A percentile compares a stretch with the other conserved stretches of the same genome.
Conservation (phyloP, 768 basidiomycete genomes). For the Trametes sanguinea region DNA sequence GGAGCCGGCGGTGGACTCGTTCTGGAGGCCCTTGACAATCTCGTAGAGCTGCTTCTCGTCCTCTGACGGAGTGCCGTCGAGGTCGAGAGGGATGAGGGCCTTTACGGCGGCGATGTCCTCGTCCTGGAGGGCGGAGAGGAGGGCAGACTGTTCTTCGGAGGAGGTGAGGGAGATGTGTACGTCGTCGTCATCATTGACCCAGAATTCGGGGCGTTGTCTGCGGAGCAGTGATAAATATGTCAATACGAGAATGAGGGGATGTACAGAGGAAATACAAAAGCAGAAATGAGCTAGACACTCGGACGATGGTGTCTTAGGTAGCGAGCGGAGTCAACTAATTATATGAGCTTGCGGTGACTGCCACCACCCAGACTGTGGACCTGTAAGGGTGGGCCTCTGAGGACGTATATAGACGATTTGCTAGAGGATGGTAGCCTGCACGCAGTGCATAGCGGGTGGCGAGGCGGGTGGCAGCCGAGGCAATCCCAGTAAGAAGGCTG, state of each 20-base stretch:
- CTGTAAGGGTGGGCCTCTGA: no score
- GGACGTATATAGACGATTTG: no score
- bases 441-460: no score
- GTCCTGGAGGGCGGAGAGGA: conserved; percentile 30
- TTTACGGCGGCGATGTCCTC: conserved; percentile 32
- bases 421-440: no score
- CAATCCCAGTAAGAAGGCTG: no score
- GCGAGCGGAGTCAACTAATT: no score
- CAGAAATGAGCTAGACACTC: no score
- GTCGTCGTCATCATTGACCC: conserved; percentile 25
- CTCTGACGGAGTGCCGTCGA: conserved; percentile 23
- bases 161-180: conserved; percentile 36
- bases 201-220: conserved; percentile 25
- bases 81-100: conserved; percentile 33
- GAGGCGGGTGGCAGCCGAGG: no score
- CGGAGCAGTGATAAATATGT: neutral
- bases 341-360: no score
- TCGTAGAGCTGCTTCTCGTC: conserved; percentile 34
- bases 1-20: conserved; percentile 4
- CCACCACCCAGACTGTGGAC: no score
- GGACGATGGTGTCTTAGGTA: no score
- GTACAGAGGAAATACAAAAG: no score
- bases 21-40: conserved; percentile 20
- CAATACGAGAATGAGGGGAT: neutral
- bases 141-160: conserved; percentile 33